A percentile compares a stretch with the other conserved stretches of the same genome.
phyloP scores from a whole-genome alignment of 2,329 filamentous ascomycete genomes.

The Xylaria multiplex region DNA sequence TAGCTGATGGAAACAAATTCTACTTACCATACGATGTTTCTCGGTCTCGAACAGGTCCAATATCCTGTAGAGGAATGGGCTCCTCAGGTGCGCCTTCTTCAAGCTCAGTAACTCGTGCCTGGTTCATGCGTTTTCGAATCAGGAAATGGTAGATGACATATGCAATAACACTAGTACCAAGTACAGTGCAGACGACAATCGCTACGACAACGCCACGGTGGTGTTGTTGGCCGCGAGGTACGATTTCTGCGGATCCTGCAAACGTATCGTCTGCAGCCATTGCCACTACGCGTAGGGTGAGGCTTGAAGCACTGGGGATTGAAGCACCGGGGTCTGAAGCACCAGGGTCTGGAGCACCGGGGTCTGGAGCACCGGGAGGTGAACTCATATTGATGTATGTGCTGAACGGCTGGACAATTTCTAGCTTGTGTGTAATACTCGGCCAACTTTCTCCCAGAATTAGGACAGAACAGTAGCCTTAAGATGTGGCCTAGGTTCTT shows the following conservation, averaged over 20 bases:
- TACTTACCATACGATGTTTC: constrained; percentile 5
- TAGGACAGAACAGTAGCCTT: not conserved
- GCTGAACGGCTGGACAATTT: not conserved
- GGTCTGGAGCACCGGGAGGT: no score
- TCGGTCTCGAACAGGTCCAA: not conserved
- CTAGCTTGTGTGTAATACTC: not conserved
- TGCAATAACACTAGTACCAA: not conserved
- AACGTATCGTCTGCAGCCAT: not conserved
- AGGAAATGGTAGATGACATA: not conserved
- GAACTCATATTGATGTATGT: constrained; percentile 6
- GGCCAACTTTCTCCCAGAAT: not conserved
- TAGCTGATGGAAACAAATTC: not conserved
- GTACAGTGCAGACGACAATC: no score
- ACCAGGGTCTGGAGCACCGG: no score
- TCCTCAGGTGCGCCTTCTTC: not conserved
- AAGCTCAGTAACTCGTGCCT: not conserved
- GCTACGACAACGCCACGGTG: no score
- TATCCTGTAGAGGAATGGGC: constrained; percentile 7
- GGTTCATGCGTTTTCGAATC: not conserved
- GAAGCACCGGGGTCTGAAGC: no score
- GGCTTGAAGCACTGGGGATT: not conserved
- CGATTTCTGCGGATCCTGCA: not conserved
- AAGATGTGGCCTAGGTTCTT: not conserved
- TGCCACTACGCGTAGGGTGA: not conserved
- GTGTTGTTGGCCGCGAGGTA: no score